These are phyloP conservation scores for Apiotrichum brassicae DNA, from an alignment of 1,284 basidiomycete genomes.

Conservation along the genomic window DNA sequence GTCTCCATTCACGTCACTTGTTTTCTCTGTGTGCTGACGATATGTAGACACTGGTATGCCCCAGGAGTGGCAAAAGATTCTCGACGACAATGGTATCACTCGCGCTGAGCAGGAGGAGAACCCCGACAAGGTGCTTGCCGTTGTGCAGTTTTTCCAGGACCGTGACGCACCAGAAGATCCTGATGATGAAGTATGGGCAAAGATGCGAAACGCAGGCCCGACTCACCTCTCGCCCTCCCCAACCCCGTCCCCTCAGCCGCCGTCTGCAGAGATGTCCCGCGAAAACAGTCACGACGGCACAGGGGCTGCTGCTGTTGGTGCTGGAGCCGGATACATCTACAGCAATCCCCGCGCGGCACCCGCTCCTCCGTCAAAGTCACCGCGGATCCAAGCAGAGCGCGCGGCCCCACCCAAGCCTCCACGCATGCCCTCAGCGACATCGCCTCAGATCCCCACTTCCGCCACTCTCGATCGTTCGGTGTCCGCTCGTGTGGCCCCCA, in stretches of 20 bases:
- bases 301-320: not conserved
- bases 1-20: conserved; percentile 12
- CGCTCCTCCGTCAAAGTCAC: conserved; percentile 4
- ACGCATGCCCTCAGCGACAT: conserved; percentile 10
- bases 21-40: conserved; percentile 5
- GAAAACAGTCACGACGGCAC: conserved; percentile 33
- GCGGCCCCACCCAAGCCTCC: conserved; percentile 12
- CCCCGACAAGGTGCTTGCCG: conserved; percentile 94
- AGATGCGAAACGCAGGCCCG: conserved; percentile 53
- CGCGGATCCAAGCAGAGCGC: conserved; percentile 14
- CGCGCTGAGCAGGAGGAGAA: conserved; percentile 94
- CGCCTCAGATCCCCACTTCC: not conserved
- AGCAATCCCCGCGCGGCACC: conserved; percentile 16
- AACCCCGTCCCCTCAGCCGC: conserved; percentile 13
- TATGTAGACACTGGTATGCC: conserved; percentile 79
- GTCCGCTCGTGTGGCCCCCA: conserved; percentile 31
- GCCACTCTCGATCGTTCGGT: conserved; percentile 10
- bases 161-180: conserved; percentile 44
- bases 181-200: conserved; percentile 63
- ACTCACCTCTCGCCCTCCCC: conserved; percentile 18
- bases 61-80: conserved; percentile 96
- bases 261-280: conserved; percentile 36
- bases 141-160: conserved; percentile 79
- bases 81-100: conserved; percentile 95
- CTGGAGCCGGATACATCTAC: not conserved